Conservation (phyloP, 345 rosid species). For the Salix dunnii region DNA sequence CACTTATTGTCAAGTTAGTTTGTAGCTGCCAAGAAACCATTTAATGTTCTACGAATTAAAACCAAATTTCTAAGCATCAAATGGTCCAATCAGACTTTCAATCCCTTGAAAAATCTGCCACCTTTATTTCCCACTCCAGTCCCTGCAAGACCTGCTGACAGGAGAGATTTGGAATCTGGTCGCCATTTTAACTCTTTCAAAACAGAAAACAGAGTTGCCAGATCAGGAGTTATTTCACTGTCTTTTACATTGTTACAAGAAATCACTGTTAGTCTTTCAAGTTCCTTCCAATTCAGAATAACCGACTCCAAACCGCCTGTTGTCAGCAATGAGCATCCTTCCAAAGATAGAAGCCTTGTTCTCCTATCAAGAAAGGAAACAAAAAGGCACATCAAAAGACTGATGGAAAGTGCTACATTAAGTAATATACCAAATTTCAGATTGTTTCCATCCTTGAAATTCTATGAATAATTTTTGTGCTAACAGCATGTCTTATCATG, state of each 20-base stretch:
- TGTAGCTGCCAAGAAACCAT: neutral
- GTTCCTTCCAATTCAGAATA: constrained; percentile 68
- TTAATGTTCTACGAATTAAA: neutral
- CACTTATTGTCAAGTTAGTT: neutral
- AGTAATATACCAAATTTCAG: neutral
- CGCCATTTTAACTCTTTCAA: constrained; percentile 90
- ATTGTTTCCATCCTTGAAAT: neutral
- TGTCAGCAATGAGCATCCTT: constrained; percentile 79
- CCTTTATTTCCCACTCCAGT: constrained; percentile 77
- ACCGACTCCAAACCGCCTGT: constrained; percentile 71
- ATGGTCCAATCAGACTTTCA: constrained; percentile 24
- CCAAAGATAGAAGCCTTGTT: constrained; percentile 60
- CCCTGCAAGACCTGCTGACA: constrained; percentile 53
- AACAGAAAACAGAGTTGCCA: constrained; percentile 59
- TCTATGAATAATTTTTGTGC: neutral
- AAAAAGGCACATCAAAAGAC: neutral
- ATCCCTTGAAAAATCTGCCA: constrained; percentile 64
- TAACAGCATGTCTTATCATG: neutral
- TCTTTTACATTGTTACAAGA: constrained; percentile 78
- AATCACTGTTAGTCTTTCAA: constrained; percentile 56
- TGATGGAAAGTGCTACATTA: neutral
- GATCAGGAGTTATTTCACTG: constrained; percentile 61
- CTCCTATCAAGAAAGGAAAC: constrained; percentile 48
- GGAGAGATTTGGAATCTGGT: constrained; percentile 74
- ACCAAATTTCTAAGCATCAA: neutral